phyloP scores from a whole-genome alignment of 2,329 filamentous ascomycete genomes.

The Orbilia quercus region DNA sequence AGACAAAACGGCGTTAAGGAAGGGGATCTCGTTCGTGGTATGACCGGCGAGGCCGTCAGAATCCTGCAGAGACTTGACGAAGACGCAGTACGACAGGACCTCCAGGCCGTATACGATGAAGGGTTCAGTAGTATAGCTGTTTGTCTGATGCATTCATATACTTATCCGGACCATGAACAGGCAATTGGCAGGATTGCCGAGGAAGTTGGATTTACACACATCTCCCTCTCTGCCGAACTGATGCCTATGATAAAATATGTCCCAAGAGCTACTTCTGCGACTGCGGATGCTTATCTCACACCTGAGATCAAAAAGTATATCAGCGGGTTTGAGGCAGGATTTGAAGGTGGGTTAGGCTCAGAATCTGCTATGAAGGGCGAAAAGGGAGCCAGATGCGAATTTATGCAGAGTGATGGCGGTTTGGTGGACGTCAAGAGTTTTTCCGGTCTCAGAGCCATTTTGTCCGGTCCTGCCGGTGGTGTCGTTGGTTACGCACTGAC shows the following conservation, averaged over 20 bases:
- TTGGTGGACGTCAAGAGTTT: constrained; percentile 81
- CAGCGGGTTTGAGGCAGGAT: constrained; percentile 80
- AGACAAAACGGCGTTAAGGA: constrained; percentile 64
- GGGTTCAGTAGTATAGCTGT: constrained; percentile 86
- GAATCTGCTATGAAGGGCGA: constrained; percentile 76
- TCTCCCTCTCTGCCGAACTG: constrained; percentile 81
- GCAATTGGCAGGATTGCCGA: constrained; percentile 79
- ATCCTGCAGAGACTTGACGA: constrained; percentile 74
- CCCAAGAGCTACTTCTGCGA: constrained; percentile 78
- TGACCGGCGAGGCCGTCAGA: constrained; percentile 79
- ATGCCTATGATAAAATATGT: constrained; percentile 92
- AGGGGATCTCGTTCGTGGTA: constrained; percentile 73
- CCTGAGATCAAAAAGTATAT: constrained; percentile 83
- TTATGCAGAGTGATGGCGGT: constrained; percentile 79
- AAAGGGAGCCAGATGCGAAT: constrained; percentile 84
- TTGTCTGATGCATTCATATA: constrained; percentile 91
- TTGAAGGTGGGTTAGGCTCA: constrained; percentile 81
- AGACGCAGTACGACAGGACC: constrained; percentile 69
- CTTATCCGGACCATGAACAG: constrained; percentile 86
- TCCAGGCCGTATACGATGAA: constrained; percentile 75
- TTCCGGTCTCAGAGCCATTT: constrained; percentile 83
- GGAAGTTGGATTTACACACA: constrained; percentile 84
- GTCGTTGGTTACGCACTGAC: constrained; percentile 93
- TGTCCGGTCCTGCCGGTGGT: constrained; percentile 91
- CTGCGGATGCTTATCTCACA: constrained; percentile 82